These are phyloP conservation scores for Artemisia annua DNA, from an alignment of 129 eudicot genomes.

Conservation along the genomic window DNA sequence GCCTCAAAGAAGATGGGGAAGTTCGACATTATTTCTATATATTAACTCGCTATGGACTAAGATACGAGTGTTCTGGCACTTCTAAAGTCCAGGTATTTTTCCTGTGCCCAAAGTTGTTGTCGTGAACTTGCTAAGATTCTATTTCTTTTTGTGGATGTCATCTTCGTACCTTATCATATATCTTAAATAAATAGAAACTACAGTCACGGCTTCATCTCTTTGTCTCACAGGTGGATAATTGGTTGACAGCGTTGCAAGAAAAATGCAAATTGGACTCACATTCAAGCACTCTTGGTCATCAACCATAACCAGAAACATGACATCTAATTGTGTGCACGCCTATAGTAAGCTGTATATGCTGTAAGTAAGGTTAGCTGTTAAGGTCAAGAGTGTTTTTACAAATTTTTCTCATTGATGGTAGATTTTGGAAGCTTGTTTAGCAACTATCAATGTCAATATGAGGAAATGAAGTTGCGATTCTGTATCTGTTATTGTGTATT, in stretches of 20 bases:
- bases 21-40: slow-evolving; percentile 67
- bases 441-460: background rate
- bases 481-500: too few relatives aligned
- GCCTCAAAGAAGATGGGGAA: slow-evolving; percentile 69
- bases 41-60: slow-evolving; percentile 71
- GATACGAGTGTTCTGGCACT: slow-evolving; percentile 80
- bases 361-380: slow-evolving; percentile 15
- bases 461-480: too few relatives aligned
- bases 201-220: background rate
- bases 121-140: background rate
- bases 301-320: slow-evolving; percentile 20
- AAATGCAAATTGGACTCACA: slow-evolving; percentile 48
- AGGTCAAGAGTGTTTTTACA: slow-evolving; percentile 6
- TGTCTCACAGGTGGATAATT: slow-evolving; percentile 58
- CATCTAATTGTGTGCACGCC: background rate
- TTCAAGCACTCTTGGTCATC: slow-evolving; percentile 16
- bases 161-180: background rate
- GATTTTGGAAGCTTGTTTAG: slow-evolving; percentile 22
- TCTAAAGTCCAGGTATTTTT: slow-evolving; percentile 71
- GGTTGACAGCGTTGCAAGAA: slow-evolving; percentile 68
- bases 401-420: slow-evolving; percentile 7
- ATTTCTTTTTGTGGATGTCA: background rate
- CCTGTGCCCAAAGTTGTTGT: background rate
- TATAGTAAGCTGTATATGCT: slow-evolving; percentile 11
- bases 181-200: background rate